These are phyloP conservation scores for Penicillium sp. DNA, from an alignment of 2,329 filamentous ascomycete species.

Conservation along the genomic window DNA sequence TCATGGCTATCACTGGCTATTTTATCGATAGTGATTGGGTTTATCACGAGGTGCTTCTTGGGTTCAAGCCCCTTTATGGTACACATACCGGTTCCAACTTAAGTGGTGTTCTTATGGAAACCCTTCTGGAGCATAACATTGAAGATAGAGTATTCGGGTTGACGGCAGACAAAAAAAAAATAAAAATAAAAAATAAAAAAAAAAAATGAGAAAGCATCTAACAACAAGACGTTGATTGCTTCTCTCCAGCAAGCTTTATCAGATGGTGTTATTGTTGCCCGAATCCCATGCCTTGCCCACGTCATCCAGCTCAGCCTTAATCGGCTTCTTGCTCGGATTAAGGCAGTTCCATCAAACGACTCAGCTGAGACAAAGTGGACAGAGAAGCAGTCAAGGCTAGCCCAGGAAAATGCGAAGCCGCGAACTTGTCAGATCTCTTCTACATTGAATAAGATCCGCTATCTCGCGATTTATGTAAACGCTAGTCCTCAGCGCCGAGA, in stretches of 20 bases:
- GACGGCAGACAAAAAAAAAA: no score
- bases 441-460: no score
- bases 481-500: conserved; percentile 5
- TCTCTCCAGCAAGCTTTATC: background rate
- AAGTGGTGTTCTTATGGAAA: background rate
- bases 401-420: background rate
- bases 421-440: no score
- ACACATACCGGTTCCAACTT: background rate
- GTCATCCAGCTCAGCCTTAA: conserved; percentile 9
- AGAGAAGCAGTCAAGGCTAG: background rate
- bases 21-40: conserved; percentile 2
- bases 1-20: conserved; percentile 7
- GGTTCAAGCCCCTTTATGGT: background rate
- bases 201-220: conserved; percentile 10
- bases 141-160: background rate
- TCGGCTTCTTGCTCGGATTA: conserved; percentile 7
- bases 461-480: conserved; percentile 8
- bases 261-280: background rate
- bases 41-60: conserved; percentile 4
- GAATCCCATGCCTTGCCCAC: conserved; percentile 6
- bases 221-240: conserved; percentile 6
- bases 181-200: no score
- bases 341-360: conserved; percentile 4
- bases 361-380: background rate
- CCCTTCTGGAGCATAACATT: conserved; percentile 4